Evolutionary conservation across 1,139 yeast species (phyloP).

Genomic region (Lodderomyces orthopsilosis): DNA sequence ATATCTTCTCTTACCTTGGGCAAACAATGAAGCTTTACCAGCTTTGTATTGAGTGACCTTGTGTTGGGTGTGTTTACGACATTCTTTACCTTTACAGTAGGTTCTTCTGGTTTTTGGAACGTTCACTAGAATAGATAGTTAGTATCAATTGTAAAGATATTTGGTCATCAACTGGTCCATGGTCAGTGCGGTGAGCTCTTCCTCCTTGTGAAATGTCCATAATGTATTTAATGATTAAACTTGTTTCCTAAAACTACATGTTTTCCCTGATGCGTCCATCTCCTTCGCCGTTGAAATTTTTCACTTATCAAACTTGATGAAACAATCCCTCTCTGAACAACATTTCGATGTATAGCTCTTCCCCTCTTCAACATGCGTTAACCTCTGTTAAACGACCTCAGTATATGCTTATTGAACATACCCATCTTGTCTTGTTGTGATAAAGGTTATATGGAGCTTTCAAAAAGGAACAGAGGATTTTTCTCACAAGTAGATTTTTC

Average conservation of each 20-base stretch:
- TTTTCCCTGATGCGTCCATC: not conserved
- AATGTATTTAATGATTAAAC: not conserved
- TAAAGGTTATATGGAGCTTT: not conserved
- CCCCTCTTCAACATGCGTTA: no score
- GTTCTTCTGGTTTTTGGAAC: conserved; percentile 99
- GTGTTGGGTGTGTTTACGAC: conserved; percentile 99
- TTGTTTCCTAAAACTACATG: no score
- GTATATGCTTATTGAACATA: conserved; percentile 9
- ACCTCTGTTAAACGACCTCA: not conserved
- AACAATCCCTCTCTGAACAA: no score
- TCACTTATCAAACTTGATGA: not conserved
- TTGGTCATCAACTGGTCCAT: not conserved
- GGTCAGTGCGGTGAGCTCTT: not conserved
- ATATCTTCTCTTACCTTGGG: conserved; percentile 99
- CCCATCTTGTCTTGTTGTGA: conserved; percentile 29
- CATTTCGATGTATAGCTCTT: no score
- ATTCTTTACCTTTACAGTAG: conserved; percentile 98
- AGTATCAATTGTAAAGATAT: conserved; percentile 19
- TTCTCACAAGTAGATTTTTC: not conserved
- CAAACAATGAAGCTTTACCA: conserved; percentile 98
- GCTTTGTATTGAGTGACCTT: conserved; percentile 99
- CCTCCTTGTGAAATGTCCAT: not conserved
- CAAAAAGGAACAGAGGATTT: not conserved
- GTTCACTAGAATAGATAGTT: conserved; percentile 66
- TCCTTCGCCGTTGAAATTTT: not conserved